Percentiles rank a stretch among this genome's conserved stretches.
Conservation (phyloP, 768 basidiomycete species). For the Psilocybe tampanensis region DNA sequence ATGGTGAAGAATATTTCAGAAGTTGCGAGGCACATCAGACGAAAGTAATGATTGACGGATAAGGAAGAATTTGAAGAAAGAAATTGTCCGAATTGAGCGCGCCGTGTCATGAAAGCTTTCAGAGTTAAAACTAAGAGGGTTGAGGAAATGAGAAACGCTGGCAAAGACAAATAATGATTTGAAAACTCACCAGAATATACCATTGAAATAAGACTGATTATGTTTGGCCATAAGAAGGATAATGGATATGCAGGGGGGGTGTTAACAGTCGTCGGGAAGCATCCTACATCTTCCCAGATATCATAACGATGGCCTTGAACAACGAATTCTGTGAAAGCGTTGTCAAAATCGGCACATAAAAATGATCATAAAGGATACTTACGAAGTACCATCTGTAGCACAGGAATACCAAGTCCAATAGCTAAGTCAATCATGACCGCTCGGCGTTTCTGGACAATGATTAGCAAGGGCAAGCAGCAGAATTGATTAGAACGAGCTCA, state of each 20-base stretch:
- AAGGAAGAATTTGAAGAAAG: slow-evolving; percentile 32
- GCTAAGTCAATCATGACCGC: slow-evolving; percentile 27
- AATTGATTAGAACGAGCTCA: no score
- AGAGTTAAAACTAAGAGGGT: slow-evolving; percentile 20
- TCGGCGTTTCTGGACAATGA: slow-evolving; percentile 16
- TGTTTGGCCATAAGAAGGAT: slow-evolving; percentile 16
- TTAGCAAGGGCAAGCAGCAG: no score
- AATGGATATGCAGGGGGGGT: slow-evolving; percentile 5
- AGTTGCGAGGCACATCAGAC: slow-evolving; percentile 45
- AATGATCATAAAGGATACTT: not conserved
- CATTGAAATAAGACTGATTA: slow-evolving; percentile 16
- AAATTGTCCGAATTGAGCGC: slow-evolving; percentile 26
- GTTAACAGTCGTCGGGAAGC: slow-evolving; percentile 9
- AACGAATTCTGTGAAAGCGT: no score
- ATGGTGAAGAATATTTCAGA: slow-evolving; percentile 39
- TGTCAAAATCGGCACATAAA: no score
- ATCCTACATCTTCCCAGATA: slow-evolving; percentile 17
- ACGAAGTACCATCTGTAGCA: slow-evolving; percentile 37
- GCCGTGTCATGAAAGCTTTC: slow-evolving; percentile 20
- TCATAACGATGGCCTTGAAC: slow-evolving; percentile 37
- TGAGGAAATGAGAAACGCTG: not conserved
- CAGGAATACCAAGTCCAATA: slow-evolving; percentile 39
- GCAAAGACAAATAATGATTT: not conserved
- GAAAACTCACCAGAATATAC: slow-evolving; percentile 18
- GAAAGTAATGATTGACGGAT: slow-evolving; percentile 37